phyloP scores from a whole-genome alignment of 73 alveolate genomes.

The Blepharisma japonicum region DNA sequence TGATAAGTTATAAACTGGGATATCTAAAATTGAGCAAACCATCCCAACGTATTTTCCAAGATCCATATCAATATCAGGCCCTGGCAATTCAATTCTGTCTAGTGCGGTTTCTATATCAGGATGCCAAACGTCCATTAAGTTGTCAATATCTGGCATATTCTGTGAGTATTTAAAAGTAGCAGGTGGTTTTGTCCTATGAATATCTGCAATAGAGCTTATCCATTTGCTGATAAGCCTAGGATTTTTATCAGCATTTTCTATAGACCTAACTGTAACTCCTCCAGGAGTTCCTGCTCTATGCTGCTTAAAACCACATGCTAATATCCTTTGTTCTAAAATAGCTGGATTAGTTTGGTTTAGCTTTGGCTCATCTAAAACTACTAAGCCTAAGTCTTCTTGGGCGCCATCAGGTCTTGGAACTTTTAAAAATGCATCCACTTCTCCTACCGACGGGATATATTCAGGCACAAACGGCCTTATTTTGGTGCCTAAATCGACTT shows the following conservation, averaged over 20 bases:
- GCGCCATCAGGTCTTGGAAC: constrained; percentile 85
- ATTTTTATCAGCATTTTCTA: constrained; percentile 92
- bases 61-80: constrained; percentile 83
- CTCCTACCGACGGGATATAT: constrained; percentile 92
- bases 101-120: constrained; percentile 82
- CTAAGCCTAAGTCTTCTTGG: constrained; percentile 80
- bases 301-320: no score
- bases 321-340: not conserved
- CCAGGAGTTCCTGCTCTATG: constrained; percentile 30
- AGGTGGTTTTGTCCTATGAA: constrained; percentile 90
- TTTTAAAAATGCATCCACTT: constrained; percentile 92
- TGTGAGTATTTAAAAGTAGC: constrained; percentile 87
- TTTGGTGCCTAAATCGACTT: constrained; percentile 84
- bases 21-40: constrained; percentile 83
- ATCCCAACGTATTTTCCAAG: constrained; percentile 73
- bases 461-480: constrained; percentile 89
- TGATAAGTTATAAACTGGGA: constrained; percentile 82
- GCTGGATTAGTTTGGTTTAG: constrained; percentile 28
- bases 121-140: constrained; percentile 93
- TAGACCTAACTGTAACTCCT: constrained; percentile 45
- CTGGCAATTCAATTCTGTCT: constrained; percentile 73
- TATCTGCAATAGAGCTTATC: constrained; percentile 86
- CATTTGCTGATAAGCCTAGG: constrained; percentile 87
- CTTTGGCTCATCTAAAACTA: constrained; percentile 49
- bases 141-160: constrained; percentile 90